A percentile compares a stretch with the other conserved stretches of the same genome.
phyloP scores from a whole-genome alignment of 768 basidiomycete species.

The Harrya chromipes region DNA sequence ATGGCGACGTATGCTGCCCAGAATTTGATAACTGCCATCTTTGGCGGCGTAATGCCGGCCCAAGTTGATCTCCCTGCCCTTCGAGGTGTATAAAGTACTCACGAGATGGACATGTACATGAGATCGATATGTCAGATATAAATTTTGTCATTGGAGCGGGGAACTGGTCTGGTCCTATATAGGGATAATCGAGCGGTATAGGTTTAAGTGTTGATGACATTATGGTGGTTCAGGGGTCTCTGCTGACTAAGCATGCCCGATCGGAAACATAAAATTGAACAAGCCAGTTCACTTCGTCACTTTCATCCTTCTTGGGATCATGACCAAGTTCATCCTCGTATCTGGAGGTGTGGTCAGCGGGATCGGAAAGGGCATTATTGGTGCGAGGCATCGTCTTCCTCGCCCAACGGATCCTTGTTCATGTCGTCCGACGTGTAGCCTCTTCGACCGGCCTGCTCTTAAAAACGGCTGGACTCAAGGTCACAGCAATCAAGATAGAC shows the following conservation, averaged over 20 bases:
- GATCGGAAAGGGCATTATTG: slow-evolving; percentile 99
- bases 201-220: too few species aligned
- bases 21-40: slow-evolving; percentile 45
- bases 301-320: slow-evolving; percentile 28
- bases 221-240: too few species aligned
- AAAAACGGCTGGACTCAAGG: slow-evolving; percentile 93
- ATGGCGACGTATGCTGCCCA: slow-evolving; percentile 79
- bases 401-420: slow-evolving; percentile 16
- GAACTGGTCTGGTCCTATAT: neutral
- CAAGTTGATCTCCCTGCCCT: slow-evolving; percentile 37
- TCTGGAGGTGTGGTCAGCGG: slow-evolving; percentile 98
- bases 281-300: too few species aligned
- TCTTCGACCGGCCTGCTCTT: slow-evolving; percentile 95
- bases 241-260: slow-evolving; percentile 15
- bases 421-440: slow-evolving; percentile 48
- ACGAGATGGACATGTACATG: neutral
- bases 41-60: slow-evolving; percentile 62
- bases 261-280: too few species aligned
- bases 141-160: neutral
- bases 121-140: neutral
- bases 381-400: slow-evolving; percentile 45
- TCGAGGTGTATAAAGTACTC: neutral
- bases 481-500: slow-evolving; percentile 99
- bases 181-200: too few species aligned
- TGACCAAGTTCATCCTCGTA: slow-evolving; percentile 97